phyloP scores from a whole-genome alignment of 306 rosid species.

The Carpinus viminea region DNA sequence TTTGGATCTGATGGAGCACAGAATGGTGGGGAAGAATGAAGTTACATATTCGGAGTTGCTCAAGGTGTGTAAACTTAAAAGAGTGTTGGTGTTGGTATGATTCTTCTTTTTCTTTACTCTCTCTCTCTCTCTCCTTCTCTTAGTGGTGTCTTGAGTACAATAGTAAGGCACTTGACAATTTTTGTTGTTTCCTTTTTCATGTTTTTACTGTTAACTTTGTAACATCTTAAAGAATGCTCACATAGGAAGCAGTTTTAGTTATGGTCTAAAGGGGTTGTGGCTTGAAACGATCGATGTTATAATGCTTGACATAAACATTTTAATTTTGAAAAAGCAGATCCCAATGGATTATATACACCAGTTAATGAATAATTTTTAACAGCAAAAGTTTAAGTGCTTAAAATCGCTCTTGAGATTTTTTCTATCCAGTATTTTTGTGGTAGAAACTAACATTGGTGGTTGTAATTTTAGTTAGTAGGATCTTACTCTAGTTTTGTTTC shows the following conservation, averaged over 20 bases:
- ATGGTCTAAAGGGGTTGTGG: neutral
- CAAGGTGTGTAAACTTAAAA: constrained; percentile 50
- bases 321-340: neutral
- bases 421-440: neutral
- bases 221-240: neutral
- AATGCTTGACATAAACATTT: neutral
- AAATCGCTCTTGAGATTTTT: neutral
- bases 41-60: constrained; percentile 69
- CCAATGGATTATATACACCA: neutral
- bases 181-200: neutral
- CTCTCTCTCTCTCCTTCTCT: neutral
- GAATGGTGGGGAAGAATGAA: constrained; percentile 74
- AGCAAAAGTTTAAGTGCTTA: neutral
- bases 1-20: constrained; percentile 75
- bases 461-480: neutral
- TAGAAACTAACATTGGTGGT: neutral
- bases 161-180: neutral
- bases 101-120: constrained; percentile 3
- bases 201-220: neutral
- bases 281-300: too few relatives aligned
- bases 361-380: neutral
- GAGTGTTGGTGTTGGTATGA: constrained; percentile 7
- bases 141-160: neutral
- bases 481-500: neutral
- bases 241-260: neutral